A percentile compares a stretch with the other conserved stretches of the same genome.
phyloP scores from a whole-genome alignment of 345 rosid genomes.

The Arabidopsis arenosa region DNA sequence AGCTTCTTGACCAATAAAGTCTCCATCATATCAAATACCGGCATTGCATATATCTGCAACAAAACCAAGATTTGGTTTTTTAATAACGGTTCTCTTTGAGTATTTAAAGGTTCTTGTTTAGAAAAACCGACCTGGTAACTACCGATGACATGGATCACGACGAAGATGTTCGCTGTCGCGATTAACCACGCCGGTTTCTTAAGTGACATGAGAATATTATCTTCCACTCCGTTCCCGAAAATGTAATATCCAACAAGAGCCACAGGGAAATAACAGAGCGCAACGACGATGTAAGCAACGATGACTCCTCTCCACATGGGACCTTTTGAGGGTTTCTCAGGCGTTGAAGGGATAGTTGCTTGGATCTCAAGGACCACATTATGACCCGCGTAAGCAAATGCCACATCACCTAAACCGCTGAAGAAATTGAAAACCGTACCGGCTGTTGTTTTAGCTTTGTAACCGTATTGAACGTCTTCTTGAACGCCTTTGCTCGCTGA shows the following conservation, averaged over 20 bases:
- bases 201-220: slow-evolving; percentile 70
- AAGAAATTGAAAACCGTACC: slow-evolving; percentile 70
- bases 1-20: slow-evolving; percentile 66
- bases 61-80: slow-evolving; percentile 11
- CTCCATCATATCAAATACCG: slow-evolving; percentile 85
- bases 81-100: not conserved
- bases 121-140: slow-evolving; percentile 68
- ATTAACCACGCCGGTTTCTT: slow-evolving; percentile 78
- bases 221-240: slow-evolving; percentile 64
- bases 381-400: slow-evolving; percentile 86
- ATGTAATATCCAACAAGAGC: slow-evolving; percentile 69
- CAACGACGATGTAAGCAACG: slow-evolving; percentile 73
- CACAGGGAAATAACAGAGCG: slow-evolving; percentile 82
- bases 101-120: not conserved
- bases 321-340: slow-evolving; percentile 83
- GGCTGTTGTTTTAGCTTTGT: slow-evolving; percentile 49
- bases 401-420: slow-evolving; percentile 79
- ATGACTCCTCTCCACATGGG: slow-evolving; percentile 90
- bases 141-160: slow-evolving; percentile 80
- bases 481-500: slow-evolving; percentile 67
- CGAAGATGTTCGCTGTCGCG: slow-evolving; percentile 64
- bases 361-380: slow-evolving; percentile 88
- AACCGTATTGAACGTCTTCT: slow-evolving; percentile 54
- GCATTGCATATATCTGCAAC: slow-evolving; percentile 70
- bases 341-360: slow-evolving; percentile 88